phyloP scores from a whole-genome alignment of 306 rosid genomes.

The Senna tora region DNA sequence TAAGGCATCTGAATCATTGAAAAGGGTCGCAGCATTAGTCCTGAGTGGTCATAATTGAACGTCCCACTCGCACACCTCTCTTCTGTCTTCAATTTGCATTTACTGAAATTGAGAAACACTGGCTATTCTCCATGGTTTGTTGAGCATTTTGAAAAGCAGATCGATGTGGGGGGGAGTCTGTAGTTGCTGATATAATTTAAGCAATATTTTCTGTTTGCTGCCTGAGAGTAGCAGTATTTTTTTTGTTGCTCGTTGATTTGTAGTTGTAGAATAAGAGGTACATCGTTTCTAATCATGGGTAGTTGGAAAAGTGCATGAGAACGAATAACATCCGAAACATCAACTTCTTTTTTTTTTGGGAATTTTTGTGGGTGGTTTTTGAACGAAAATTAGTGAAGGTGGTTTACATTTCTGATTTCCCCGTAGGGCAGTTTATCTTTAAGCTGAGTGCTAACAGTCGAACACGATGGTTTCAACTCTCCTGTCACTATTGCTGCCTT shows the following conservation, averaged over 20 bases:
- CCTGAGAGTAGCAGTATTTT: constrained; percentile 31
- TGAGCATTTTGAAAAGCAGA: constrained; percentile 42
- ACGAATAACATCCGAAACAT: constrained; percentile 8
- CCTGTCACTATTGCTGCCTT: neutral
- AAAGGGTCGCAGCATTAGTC: constrained; percentile 63
- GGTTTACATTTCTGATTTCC: neutral
- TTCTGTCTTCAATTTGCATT: constrained; percentile 13
- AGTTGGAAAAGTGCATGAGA: constrained; percentile 19
- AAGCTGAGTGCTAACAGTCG: neutral
- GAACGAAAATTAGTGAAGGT: constrained; percentile 1
- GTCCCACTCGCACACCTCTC: constrained; percentile 17
- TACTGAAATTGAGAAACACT: constrained; percentile 22
- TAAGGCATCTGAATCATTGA: constrained; percentile 75
- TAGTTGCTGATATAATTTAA: constrained; percentile 37
- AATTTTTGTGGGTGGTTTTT: constrained; percentile 21
- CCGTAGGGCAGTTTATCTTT: neutral
- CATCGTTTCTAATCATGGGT: constrained; percentile 20
- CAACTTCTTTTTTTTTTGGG: neutral
- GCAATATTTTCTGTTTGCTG: constrained; percentile 22
- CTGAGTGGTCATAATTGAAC: constrained; percentile 55
- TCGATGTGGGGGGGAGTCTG: constrained; percentile 4
- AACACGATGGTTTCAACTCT: neutral
- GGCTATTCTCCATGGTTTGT: constrained; percentile 31
- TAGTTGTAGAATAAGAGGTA: constrained; percentile 37
- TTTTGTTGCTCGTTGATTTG: constrained; percentile 28